phyloP scores from a whole-genome alignment of 139 green algal species.

The Spirogloea muscicola region DNA sequence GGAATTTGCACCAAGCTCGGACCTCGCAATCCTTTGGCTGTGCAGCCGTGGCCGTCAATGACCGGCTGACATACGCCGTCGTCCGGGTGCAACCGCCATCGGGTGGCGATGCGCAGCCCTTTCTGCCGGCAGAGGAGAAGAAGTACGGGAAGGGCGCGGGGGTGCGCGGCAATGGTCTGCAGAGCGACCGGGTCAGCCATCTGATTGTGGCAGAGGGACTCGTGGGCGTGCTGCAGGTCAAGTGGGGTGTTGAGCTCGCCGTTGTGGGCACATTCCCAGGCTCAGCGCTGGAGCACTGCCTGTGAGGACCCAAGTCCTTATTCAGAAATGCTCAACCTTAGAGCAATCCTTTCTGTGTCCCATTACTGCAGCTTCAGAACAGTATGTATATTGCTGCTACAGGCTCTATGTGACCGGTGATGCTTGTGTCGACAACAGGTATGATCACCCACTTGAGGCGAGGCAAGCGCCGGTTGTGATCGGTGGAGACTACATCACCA shows the following conservation, averaged over 20 bases:
- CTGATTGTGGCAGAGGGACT: constrained; percentile 72
- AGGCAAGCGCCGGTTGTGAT: constrained; percentile 76
- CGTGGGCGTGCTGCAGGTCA: constrained; percentile 62
- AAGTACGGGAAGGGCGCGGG: constrained; percentile 26
- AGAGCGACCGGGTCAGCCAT: background rate
- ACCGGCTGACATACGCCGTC: constrained; percentile 80
- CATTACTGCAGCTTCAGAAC: too few species aligned
- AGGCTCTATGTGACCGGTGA: too few species aligned
- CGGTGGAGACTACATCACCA: constrained; percentile 98
- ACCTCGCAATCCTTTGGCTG: too few species aligned
- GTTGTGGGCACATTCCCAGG: constrained; percentile 62
- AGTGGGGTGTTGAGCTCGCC: constrained; percentile 60
- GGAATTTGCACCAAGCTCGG: too few species aligned
- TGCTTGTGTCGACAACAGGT: too few species aligned
- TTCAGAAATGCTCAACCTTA: too few species aligned
- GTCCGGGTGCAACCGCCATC: constrained; percentile 47
- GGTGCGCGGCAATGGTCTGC: background rate
- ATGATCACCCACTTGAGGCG: constrained; percentile 87
- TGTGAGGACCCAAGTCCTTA: constrained; percentile 2
- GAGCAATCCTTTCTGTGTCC: too few species aligned
- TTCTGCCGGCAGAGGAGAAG: background rate
- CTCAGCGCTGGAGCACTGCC: constrained; percentile 58
- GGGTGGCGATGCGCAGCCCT: background rate
- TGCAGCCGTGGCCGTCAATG: constrained; percentile 89
- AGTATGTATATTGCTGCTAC: too few species aligned